These are phyloP conservation scores for Tolypocladium guangdongense DNA, from an alignment of 2,329 filamentous ascomycete species.

Conservation along the genomic window DNA sequence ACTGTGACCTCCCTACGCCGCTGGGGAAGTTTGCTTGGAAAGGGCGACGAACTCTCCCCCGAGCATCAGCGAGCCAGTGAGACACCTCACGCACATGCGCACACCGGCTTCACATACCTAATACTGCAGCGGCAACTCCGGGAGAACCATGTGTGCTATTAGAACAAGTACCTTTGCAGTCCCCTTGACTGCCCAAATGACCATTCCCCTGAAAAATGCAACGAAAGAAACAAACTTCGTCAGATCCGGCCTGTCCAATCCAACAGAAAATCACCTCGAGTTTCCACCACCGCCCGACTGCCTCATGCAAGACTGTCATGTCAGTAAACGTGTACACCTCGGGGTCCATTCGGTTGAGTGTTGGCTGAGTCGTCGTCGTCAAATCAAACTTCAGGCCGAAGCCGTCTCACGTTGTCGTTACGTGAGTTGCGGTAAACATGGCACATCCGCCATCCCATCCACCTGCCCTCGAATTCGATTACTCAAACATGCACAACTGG, in stretches of 20 bases:
- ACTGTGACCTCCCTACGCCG: background rate
- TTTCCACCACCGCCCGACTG: background rate
- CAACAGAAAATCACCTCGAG: background rate
- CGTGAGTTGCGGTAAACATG: background rate
- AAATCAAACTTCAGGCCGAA: background rate
- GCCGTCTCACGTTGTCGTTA: background rate
- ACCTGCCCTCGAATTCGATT: background rate
- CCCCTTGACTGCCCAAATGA: background rate
- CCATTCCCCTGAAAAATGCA: background rate
- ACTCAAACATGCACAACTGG: background rate
- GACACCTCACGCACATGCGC: background rate
- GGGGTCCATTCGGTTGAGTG: background rate
- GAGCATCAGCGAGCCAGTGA: too few species aligned
- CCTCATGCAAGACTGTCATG: too few species aligned
- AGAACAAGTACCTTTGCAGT: background rate
- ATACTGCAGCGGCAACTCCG: background rate
- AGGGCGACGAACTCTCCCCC: too few species aligned
- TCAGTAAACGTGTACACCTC: background rate
- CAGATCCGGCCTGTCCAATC: background rate
- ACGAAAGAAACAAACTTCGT: background rate
- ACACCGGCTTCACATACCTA: background rate
- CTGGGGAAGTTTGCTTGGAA: too few species aligned
- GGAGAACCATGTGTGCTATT: background rate
- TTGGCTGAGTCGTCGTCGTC: background rate
- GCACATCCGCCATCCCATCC: background rate